Base-by-base conservation (phyloP, 345 rosid genomes). In the Camelina hispida region DNA sequence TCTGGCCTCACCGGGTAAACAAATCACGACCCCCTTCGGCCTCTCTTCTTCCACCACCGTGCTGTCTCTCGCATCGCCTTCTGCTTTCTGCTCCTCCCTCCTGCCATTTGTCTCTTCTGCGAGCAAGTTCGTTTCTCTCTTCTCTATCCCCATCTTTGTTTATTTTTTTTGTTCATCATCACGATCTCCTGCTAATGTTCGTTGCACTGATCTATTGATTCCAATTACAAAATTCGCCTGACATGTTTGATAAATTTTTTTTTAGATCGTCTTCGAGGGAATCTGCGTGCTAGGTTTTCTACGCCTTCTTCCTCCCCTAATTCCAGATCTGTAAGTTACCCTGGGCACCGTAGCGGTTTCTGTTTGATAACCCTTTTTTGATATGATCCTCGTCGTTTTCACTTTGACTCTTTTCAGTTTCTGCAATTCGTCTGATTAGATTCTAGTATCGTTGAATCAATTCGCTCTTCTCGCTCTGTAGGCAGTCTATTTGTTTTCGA, bases 311-410 rank as follows among this genome's bases (percentile, higher is more conserved):
- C 62, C 3, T 60, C 16, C 17, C 64, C 11, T 12, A 5, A 32
- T 22, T 23, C 22, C 22, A 62, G 74, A 69, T 76, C 74, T 76
- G 79, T 76, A 76, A 69, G 80, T 56, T 54, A 46, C 44, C 59
- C 37, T 48, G 30, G 30, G n/a, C 67, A 14, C 60, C 73, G 2
- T 59, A 12, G 25, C 62, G 18, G 37, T 66, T 66, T 73, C 15
- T 11, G 2, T 55, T 34, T 2, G 42, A 62, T 62, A 40, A 13
- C 25, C 14, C n/a, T n/a, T n/a, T 48, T 52, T 25, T 15, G n/a
- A 32, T 15, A 32, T 15, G 66, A 63, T 63, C 56, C 13, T 63
- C 70, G 38, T 63, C 70, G 38, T 48, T 7, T 67, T 53, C 42
- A 34, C 59, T 42, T 28, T 30, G 54, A 17, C 46, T 61, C 55